Evolutionary conservation across 2,329 filamentous ascomycete genomes (phyloP), one percentile per base, ranked within the genome.

Genomic region (Aspergillus quadrilineatus): DNA sequence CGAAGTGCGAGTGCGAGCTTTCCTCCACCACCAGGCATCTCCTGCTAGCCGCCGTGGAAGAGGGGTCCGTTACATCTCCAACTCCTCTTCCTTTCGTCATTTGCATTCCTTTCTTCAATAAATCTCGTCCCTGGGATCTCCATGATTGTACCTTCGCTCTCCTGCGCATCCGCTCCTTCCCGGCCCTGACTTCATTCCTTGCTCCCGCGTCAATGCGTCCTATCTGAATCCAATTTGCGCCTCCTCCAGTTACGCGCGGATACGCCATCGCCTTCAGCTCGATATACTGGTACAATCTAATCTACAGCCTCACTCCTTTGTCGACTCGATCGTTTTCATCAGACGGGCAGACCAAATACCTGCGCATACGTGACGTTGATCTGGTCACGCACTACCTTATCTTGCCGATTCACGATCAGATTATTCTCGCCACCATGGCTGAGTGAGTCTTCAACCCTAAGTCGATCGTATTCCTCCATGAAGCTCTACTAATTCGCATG

Each of bases 361-460:
- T 60, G 51, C 58, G 50, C 57, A 53, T 58, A 58, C 45, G 62
- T 64, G 57, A 65, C 47, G 50, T 54, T 28, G 32, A 49, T 53
- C 42, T 50, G 43, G 41, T 59, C 54, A 49, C 39, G 53, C 56
- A 49, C 56, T 57, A 56, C 54, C 58, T 52, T 62, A 60, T 56
- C 61, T 57, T 49, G 58, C 63, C 53, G 56, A 60, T 53, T 60
- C 64, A 60, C 28, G 10, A 42, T 32, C 29, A 46, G 37, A 52
- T 53, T 36, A 52, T 53, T 39, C 55, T 55, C 47, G 44, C 57
- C 67, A 72, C 53, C 64, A 75, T 75, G 73, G 71, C 73, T 55
- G 73, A 75, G 73, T 75, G 72, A 65, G 73, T 68, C 36, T 36
- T 36, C 37, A 29, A 36, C 6, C n/a, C 34, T 14, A 46, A 55